A percentile compares a stretch with the other conserved stretches of the same genome.
These are phyloP conservation scores for Amylocarpus encephaloides DNA, from an alignment of 2,329 filamentous ascomycete species.

Conservation along the genomic window DNA sequence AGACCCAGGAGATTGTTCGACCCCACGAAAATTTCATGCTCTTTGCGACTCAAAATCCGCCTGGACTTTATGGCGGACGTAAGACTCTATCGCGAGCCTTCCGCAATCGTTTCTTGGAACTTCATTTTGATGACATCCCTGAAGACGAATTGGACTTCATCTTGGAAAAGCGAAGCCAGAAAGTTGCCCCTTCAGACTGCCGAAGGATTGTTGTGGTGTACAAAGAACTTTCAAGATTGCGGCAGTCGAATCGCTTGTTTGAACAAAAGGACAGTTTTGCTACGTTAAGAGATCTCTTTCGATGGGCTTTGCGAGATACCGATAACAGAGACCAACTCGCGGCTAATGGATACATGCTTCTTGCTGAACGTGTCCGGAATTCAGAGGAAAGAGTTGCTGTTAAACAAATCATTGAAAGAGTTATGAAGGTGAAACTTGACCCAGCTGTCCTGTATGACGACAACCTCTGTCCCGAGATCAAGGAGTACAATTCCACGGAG, in stretches of 20 bases:
- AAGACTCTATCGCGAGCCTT: constrained; percentile 93
- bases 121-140: constrained; percentile 97
- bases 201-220: constrained; percentile 89
- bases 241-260: constrained; percentile 86
- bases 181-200: constrained; percentile 84
- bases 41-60: constrained; percentile 95
- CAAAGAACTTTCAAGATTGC: constrained; percentile 79
- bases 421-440: constrained; percentile 82
- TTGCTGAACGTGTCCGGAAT: constrained; percentile 92
- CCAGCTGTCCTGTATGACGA: constrained; percentile 65
- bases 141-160: constrained; percentile 91
- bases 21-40: constrained; percentile 96
- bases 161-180: constrained; percentile 77
- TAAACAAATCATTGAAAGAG: constrained; percentile 78
- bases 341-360: constrained; percentile 88
- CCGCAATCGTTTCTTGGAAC: constrained; percentile 90
- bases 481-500: constrained; percentile 38
- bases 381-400: constrained; percentile 78
- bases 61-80: constrained; percentile 88
- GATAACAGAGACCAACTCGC: constrained; percentile 86
- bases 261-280: constrained; percentile 98
- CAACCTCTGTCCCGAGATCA: constrained; percentile 49
- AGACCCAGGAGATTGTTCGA: constrained; percentile 88
- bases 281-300: constrained; percentile 88
- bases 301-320: constrained; percentile 83